Base-by-base conservation (phyloP, 805 yeast species). In the Teunomyces lycoperdinae region DNA sequence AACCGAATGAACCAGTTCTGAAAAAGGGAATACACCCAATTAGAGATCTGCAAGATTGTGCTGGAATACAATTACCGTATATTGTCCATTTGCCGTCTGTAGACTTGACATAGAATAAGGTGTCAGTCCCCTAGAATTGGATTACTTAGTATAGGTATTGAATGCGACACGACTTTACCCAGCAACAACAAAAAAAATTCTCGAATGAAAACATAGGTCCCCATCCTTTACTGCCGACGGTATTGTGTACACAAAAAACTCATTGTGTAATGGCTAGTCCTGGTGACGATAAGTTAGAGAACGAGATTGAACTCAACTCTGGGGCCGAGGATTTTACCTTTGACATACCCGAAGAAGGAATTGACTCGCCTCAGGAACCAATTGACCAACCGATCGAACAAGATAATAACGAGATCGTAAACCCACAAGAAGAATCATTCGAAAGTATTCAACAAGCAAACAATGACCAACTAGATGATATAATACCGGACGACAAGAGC, bases 391-490 rank as follows among this genome's bases (percentile, higher is more conserved):
- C 39, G 14, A 30, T 38, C 7, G 46, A 24, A 29, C 42, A 45
- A 6, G 44, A 32, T 10, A 44, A 47, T 17, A 46, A 32, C 39
- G 38, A 30, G 16, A 42, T 33, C 27, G 44, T 31, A 13, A 20
- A 20, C 27, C 46, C 34, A 24, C 20, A 31, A 13, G 44, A 38
- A 41, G 46, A 46, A 43, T 40, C 39, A 36, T 26, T 40, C 50
- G 41, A 20, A 14, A 17, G 27, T 52, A 43, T 26, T 9, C 29
- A 38, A 38, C 29, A 38, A n/a, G 9, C 16, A 24, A 7, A 26
- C 16, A 9, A 26, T 4, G 41, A 38, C 7, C 17, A 26, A 2
- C 27, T 38, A 26, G 41, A 38, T 17, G 41, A 24, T 24, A 38
- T 38, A 38, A 26, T 38, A 38, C 41, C 30, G n/a, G 41, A 24